phyloP scores from a whole-genome alignment of 179 eudicot genomes.

The Silene noctiflora region DNA sequence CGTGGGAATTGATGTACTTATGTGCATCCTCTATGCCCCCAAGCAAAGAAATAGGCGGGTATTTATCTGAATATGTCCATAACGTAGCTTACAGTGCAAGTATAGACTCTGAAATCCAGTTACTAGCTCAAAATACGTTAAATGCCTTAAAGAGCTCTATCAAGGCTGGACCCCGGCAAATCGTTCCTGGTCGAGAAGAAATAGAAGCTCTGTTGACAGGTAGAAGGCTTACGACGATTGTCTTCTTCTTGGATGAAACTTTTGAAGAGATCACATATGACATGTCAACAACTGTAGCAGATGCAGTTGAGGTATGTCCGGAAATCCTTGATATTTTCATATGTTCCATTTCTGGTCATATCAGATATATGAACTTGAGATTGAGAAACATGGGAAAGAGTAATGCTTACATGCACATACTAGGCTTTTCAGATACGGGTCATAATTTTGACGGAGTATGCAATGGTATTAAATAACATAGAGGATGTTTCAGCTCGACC shows the following conservation, averaged over 20 bases:
- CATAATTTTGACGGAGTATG: neutral
- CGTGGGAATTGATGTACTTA: constrained; percentile 95
- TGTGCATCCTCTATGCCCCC: constrained; percentile 99
- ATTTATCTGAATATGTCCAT: constrained; percentile 86
- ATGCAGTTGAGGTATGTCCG: constrained; percentile 83
- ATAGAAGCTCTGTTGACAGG: constrained; percentile 88
- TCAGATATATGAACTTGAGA: neutral
- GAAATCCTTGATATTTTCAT: neutral
- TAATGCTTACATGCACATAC: neutral
- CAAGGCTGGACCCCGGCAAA: constrained; percentile 93
- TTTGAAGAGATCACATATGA: constrained; percentile 97
- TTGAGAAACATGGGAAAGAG: neutral
- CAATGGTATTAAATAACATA: neutral
- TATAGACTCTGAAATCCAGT: constrained; percentile 69
- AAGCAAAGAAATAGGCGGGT: constrained; percentile 92
- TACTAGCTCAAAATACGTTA: constrained; percentile 75
- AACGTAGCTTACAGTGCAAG: constrained; percentile 65
- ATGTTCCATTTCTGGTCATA: neutral
- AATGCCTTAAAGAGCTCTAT: constrained; percentile 84
- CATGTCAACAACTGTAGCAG: constrained; percentile 94
- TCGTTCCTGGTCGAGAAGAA: constrained; percentile 89
- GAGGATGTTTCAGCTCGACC: neutral
- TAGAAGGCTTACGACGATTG: constrained; percentile 87
- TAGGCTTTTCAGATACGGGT: neutral
- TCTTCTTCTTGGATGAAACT: constrained; percentile 97